Evolutionary conservation across 1,284 basidiomycete species (phyloP).

Genomic region (Boletellus sp.): DNA sequence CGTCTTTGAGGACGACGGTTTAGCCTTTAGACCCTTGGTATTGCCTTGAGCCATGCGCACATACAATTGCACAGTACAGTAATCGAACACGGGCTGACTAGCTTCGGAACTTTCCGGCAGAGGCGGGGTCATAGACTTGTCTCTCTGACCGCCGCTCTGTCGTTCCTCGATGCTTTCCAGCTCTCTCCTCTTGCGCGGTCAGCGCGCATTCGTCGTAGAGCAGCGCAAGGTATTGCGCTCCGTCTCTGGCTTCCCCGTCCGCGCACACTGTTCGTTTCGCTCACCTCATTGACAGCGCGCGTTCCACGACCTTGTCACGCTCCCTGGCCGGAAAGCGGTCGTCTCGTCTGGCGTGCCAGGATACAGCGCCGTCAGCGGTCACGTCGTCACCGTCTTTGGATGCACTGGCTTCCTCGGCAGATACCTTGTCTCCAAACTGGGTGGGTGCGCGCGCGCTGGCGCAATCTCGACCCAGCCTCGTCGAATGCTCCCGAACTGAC

Average conservation of each 20-base stretch:
- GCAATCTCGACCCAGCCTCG: constrained; percentile 1
- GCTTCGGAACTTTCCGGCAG: constrained; percentile 29
- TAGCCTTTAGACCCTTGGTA: constrained; percentile 62
- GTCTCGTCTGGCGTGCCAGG: constrained; percentile 78
- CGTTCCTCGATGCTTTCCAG: constrained; percentile 45
- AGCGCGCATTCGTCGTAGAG: constrained; percentile 40
- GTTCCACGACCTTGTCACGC: constrained; percentile 65
- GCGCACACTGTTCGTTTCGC: too few relatives aligned
- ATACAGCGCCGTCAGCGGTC: constrained; percentile 83
- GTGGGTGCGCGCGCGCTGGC: constrained; percentile 41
- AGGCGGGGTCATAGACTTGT: constrained; percentile 3
- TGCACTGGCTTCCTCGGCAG: constrained; percentile 94
- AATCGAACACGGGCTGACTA: neutral
- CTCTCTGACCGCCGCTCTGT: constrained; percentile 17
- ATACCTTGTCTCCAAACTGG: constrained; percentile 91
- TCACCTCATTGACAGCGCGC: constrained; percentile 47
- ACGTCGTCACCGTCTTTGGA: constrained; percentile 95
- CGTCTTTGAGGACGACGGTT: constrained; percentile 41
- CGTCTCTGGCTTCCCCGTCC: neutral
- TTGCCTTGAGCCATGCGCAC: constrained; percentile 56
- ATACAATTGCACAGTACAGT: neutral
- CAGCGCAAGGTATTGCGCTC: constrained; percentile 41
- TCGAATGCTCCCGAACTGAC: constrained; percentile 1
- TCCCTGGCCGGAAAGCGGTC: constrained; percentile 61
- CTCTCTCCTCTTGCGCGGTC: constrained; percentile 47